phyloP scores from a whole-genome alignment of 106 monocot species.

The Dendrobium catenatum region DNA sequence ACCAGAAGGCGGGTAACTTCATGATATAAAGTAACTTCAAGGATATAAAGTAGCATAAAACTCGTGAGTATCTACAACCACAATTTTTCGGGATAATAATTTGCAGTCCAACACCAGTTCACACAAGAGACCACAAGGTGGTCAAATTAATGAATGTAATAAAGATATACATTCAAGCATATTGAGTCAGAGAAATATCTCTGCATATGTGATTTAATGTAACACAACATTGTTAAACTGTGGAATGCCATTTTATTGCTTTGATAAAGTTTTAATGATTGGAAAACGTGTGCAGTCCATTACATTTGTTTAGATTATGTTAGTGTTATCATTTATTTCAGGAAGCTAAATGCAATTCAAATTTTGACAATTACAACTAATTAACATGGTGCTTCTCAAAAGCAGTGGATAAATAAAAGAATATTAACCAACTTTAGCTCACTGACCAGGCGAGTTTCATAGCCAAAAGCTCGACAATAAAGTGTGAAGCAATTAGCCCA shows the following conservation, averaged over 20 bases:
- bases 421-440: neutral
- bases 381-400: neutral
- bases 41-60: neutral
- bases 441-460: slow-evolving; percentile 85
- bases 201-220: neutral
- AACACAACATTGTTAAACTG: neutral
- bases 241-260: neutral
- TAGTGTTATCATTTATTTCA: slow-evolving; percentile 1
- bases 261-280: neutral
- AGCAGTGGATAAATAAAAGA: neutral
- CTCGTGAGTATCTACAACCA: neutral
- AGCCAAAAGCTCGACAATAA: slow-evolving; percentile 90
- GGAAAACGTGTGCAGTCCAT: neutral
- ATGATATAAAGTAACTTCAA: neutral
- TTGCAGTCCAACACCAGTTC: neutral
- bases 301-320: neutral
- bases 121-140: neutral
- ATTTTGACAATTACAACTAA: neutral
- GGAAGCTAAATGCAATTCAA: neutral
- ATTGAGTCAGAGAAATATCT: neutral
- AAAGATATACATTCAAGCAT: neutral
- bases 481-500: slow-evolving; percentile 99
- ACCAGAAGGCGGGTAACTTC: too few relatives aligned
- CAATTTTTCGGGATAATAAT: neutral
- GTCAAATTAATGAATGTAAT: neutral